Percentiles rank a stretch among this genome's conserved stretches.
phyloP scores from a whole-genome alignment of 2,329 filamentous ascomycete genomes.

The Trichoderma semiorbis region DNA sequence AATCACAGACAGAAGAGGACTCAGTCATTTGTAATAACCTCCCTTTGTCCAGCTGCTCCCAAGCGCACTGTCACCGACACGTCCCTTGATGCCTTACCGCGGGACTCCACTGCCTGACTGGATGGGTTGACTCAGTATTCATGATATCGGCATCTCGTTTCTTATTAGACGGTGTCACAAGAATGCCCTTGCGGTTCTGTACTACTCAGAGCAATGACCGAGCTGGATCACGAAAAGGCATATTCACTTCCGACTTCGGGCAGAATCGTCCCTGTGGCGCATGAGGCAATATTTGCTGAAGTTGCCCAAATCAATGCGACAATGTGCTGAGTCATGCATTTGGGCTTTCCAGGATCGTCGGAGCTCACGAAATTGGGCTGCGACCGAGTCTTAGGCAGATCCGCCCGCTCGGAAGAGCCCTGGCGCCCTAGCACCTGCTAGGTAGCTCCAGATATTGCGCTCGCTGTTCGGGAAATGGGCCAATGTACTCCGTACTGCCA shows the following conservation, averaged over 20 bases:
- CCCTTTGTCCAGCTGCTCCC: background rate
- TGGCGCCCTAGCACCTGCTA: background rate
- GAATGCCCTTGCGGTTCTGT: background rate
- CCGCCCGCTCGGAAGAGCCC: conserved; percentile 5
- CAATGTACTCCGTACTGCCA: background rate
- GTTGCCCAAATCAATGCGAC: background rate
- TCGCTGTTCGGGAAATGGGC: background rate
- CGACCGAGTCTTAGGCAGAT: background rate
- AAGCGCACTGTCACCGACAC: conserved; percentile 5
- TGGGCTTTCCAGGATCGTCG: background rate
- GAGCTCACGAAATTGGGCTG: conserved; percentile 8
- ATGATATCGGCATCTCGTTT: background rate
- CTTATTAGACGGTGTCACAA: background rate
- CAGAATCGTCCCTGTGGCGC: background rate
- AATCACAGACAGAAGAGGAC: background rate
- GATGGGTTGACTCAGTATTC: background rate
- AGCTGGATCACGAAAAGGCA: background rate
- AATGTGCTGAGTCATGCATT: conserved; percentile 5
- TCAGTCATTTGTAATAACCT: background rate
- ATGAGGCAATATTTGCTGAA: conserved; percentile 6
- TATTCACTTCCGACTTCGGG: background rate
- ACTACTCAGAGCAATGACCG: background rate
- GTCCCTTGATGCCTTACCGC: background rate
- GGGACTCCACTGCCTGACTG: background rate
- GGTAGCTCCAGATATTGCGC: background rate